Conservation (phyloP, 1,284 basidiomycete genomes). For the Cutaneotrichosporon spelunceum region DNA sequence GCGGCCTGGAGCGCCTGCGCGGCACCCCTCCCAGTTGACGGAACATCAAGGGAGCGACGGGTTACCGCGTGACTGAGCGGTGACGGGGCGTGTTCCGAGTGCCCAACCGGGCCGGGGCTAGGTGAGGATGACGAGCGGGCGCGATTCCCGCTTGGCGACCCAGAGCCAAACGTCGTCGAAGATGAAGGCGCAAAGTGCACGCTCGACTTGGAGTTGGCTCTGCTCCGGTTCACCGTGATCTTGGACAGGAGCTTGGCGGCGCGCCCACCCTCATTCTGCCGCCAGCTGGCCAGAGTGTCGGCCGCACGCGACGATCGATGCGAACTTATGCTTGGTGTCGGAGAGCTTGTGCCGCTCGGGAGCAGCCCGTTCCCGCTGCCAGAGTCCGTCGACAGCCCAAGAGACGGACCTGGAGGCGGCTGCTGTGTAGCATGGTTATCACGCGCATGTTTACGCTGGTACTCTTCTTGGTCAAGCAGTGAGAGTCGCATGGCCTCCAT, state of each 20-base stretch:
- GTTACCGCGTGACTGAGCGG: conserved; percentile 13
- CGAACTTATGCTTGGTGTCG: conserved; percentile 15
- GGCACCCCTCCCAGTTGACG: neutral
- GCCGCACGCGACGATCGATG: conserved; percentile 22
- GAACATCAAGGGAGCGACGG: conserved; percentile 16
- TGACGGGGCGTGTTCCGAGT: conserved; percentile 11
- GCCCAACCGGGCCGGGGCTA: neutral
- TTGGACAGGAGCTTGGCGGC: conserved; percentile 38
- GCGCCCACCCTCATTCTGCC: conserved; percentile 19
- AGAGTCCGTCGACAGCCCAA: neutral
- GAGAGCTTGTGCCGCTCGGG: conserved; percentile 1
- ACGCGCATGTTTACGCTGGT: conserved; percentile 47
- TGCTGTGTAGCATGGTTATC: neutral
- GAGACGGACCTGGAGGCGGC: neutral
- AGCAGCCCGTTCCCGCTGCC: neutral
- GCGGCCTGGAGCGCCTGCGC: conserved; percentile 4
- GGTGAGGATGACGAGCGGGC: conserved; percentile 17
- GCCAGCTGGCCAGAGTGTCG: conserved; percentile 24
- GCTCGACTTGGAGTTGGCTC: conserved; percentile 26
- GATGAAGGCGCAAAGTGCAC: conserved; percentile 26
- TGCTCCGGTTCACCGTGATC: conserved; percentile 26
- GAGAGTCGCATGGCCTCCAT: conserved; percentile 99
- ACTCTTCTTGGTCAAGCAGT: conserved; percentile 74
- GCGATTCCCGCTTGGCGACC: conserved; percentile 2
- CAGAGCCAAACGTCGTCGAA: conserved; percentile 13